These are phyloP conservation scores for Leishmania turanica DNA, from an alignment of 208 protist species.

Conservation along the genomic window DNA sequence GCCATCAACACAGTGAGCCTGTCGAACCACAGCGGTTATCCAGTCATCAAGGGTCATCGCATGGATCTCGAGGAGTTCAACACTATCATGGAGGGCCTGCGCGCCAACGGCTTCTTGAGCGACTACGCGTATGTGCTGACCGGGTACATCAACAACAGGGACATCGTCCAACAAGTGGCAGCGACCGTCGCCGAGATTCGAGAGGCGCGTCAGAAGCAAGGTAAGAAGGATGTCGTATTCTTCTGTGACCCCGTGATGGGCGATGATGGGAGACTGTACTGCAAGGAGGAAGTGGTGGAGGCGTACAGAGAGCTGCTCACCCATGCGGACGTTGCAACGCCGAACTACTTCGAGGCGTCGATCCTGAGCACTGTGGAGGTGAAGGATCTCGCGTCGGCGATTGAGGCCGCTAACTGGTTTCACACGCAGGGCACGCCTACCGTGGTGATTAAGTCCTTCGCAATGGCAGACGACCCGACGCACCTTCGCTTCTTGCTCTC, in stretches of 20 bases:
- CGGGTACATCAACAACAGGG: constrained; percentile 94
- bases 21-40: constrained; percentile 96
- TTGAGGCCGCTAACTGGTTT: constrained; percentile 79
- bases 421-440: constrained; percentile 64
- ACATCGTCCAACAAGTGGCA: constrained; percentile 73
- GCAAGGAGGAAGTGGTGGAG: constrained; percentile 87
- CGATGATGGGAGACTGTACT: constrained; percentile 94
- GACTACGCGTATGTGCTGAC: constrained; percentile 92
- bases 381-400: constrained; percentile 53
- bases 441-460: constrained; percentile 91
- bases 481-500: constrained; percentile 73
- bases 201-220: constrained; percentile 42
- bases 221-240: constrained; percentile 45
- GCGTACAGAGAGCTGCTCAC: constrained; percentile 88
- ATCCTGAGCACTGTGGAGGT: constrained; percentile 73
- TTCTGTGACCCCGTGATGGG: constrained; percentile 97
- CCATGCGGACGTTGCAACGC: constrained; percentile 85
- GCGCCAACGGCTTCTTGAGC: constrained; percentile 81
- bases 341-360: constrained; percentile 95
- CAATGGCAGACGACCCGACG: constrained; percentile 33
- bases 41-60: constrained; percentile 87
- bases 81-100: constrained; percentile 82
- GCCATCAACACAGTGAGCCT: constrained; percentile 95
- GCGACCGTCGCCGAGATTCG: constrained; percentile 71
- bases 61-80: constrained; percentile 82